Percentiles rank a stretch among this genome's conserved stretches.
Conservation (phyloP, 768 basidiomycete genomes). For the Rhizopogon sp. region DNA sequence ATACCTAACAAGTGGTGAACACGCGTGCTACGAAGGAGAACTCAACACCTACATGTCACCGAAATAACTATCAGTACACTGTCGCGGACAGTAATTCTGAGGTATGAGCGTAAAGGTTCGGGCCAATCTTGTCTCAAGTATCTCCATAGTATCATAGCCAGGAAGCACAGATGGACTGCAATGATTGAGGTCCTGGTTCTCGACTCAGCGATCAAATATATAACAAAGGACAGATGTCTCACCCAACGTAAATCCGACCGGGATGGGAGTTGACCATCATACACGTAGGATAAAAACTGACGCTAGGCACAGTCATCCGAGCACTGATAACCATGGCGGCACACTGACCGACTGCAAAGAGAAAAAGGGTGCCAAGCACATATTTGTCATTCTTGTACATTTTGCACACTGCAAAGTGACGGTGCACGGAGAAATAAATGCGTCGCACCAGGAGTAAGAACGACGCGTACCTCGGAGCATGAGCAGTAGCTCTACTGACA, state of each 20-base stretch:
- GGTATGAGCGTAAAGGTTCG: not conserved
- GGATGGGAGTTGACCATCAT: conserved; percentile 7
- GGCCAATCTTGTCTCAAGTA: conserved; percentile 1
- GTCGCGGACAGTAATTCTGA: conserved; percentile 7
- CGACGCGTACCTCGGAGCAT: conserved; percentile 16
- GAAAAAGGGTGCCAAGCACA: conserved; percentile 7
- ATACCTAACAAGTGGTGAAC: conserved; percentile 5
- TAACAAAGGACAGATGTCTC: not conserved
- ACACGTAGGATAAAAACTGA: conserved; percentile 12
- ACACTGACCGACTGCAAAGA: conserved; percentile 6
- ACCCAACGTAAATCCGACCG: conserved; percentile 16
- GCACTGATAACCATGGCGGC: conserved; percentile 15
- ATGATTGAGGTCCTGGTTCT: conserved; percentile 13
- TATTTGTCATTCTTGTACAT: conserved; percentile 8
- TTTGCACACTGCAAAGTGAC: conserved; percentile 9
- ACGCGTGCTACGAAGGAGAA: not conserved
- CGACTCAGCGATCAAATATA: not conserved
- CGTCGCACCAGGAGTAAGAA: not conserved
- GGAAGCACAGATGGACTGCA: conserved; percentile 7
- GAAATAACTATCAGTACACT: conserved; percentile 3
- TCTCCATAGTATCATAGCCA: conserved; percentile 16
- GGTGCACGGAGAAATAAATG: not conserved
- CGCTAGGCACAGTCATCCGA: conserved; percentile 4
- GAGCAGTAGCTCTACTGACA: conserved; percentile 2
- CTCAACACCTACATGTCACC: conserved; percentile 10